A percentile compares a stretch with the other conserved stretches of the same genome.
These are phyloP conservation scores for Penicillium mononematosum DNA, from an alignment of 495 filamentous ascomycete genomes.

Conservation along the genomic window DNA sequence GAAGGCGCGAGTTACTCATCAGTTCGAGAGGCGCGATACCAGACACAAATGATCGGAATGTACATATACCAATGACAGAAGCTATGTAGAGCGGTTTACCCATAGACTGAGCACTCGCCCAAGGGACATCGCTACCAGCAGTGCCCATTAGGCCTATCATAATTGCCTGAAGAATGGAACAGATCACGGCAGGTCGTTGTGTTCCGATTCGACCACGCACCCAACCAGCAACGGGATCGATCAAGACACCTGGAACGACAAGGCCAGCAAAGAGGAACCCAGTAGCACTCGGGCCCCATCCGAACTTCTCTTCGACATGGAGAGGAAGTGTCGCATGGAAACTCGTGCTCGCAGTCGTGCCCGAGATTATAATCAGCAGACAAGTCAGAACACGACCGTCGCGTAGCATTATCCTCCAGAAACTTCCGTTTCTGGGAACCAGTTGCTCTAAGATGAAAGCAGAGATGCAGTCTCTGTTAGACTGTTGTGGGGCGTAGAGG, in stretches of 20 bases:
- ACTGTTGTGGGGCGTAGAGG: not conserved
- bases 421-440: too few species aligned
- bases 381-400: not conserved
- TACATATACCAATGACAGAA: conserved; percentile 7
- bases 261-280: conserved; percentile 14
- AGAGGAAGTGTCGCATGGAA: conserved; percentile 15
- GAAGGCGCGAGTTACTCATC: not conserved
- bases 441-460: not conserved
- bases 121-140: conserved; percentile 3
- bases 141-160: not conserved
- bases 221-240: conserved; percentile 18
- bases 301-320: conserved; percentile 11
- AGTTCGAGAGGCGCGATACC: conserved; percentile 11
- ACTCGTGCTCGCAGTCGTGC: not conserved
- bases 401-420: not conserved
- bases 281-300: conserved; percentile 9
- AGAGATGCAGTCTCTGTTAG: not conserved
- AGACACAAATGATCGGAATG: conserved; percentile 12
- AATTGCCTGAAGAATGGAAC: not conserved
- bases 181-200: conserved; percentile 2
- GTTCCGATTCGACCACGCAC: conserved; percentile 13
- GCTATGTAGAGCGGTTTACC: not conserved
- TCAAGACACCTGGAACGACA: conserved; percentile 7
- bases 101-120: not conserved
- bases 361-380: not conserved